Base-by-base conservation (phyloP, 257 asterid genomes). In the Solanum lignicaule region DNA sequence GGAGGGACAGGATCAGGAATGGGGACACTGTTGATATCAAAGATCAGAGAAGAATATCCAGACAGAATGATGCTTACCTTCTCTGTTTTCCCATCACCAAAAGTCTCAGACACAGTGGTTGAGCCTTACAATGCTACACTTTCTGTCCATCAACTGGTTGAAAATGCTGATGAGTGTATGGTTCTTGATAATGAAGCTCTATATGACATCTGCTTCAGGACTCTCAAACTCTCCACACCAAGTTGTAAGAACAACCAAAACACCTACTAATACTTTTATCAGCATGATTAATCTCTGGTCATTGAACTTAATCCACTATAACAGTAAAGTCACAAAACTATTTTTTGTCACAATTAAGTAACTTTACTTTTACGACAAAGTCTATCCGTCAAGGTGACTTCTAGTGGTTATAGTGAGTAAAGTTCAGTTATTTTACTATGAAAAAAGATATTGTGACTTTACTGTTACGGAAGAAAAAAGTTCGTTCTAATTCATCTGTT, bases 101-200 rank as follows among this genome's bases (percentile, higher is more conserved):
- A 89, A 65, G 91, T 89, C 3, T 89, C 91, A 21, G 91, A 89
- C 72, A 89, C 88, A 1, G 91, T 89, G 0, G 91, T 89, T 74
- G 91, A 89, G 55, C 91, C 91, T 73, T 89, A 89, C 29, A 89
- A 89, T 33, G 91, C 91, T n/a, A 89, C 91, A 68, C 91, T 89
- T 39, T 89, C 91, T 5, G 91, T 89, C 7, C 91, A 89, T 72
- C 91, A 83, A 84, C 86, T 89, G 25, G 89, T 89, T 43, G 91
- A 89, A 87, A 89, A 89, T 83, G 91, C 89, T 36, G 91, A 89
- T 74, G 91, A 89, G 32, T 89, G 91, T 38, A 89, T 89, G 89
- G 91, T 87, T 62, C 91, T 89, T 83, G 91, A 87, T 16, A 89
- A 89, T 62, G 91, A 89, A 41, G 91, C 89, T n/a, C 87, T 89